phyloP scores from a whole-genome alignment of 78 protist species.

The Mastigamoeba balamuthi region DNA sequence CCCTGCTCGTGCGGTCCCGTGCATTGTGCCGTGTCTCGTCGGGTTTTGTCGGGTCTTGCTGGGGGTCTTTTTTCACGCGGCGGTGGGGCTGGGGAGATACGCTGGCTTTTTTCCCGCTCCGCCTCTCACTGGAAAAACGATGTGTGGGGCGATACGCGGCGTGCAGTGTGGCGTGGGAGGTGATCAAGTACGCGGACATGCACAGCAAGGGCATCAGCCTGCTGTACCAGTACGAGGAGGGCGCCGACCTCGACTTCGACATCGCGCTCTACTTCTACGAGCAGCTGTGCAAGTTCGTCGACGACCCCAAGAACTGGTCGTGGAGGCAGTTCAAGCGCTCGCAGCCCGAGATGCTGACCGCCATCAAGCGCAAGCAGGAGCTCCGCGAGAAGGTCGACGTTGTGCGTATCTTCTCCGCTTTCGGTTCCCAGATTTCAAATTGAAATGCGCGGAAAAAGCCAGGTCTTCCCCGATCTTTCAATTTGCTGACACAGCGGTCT shows the following conservation, averaged over 20 bases:
- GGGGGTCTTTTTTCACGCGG: too few relatives aligned
- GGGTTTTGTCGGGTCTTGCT: too few relatives aligned
- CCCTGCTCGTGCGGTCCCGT: too few relatives aligned
- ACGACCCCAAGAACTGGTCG: conserved; percentile 39
- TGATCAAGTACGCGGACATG: conserved; percentile 59
- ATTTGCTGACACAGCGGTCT: too few relatives aligned
- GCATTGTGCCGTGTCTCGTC: too few relatives aligned
- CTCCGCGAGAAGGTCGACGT: conserved; percentile 61
- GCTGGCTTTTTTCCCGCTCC: background rate
- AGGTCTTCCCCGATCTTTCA: too few relatives aligned
- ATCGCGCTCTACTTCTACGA: conserved; percentile 57
- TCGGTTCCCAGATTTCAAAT: too few relatives aligned
- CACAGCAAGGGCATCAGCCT: conserved; percentile 49
- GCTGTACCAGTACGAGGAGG: conserved; percentile 57
- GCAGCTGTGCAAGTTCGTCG: conserved; percentile 45
- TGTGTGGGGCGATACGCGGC: too few relatives aligned
- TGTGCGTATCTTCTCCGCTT: too few relatives aligned
- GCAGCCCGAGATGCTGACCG: conserved; percentile 52
- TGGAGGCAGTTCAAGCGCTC: conserved; percentile 2
- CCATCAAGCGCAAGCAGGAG: conserved; percentile 58
- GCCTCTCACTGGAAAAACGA: too few relatives aligned
- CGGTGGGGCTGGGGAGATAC: conserved; percentile 19
- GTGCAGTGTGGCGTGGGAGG: too few relatives aligned
- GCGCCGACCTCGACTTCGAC: conserved; percentile 54
- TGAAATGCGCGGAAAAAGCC: too few relatives aligned